Base-by-base conservation (phyloP, 805 yeast genomes). In the Danielia reshetovae region DNA sequence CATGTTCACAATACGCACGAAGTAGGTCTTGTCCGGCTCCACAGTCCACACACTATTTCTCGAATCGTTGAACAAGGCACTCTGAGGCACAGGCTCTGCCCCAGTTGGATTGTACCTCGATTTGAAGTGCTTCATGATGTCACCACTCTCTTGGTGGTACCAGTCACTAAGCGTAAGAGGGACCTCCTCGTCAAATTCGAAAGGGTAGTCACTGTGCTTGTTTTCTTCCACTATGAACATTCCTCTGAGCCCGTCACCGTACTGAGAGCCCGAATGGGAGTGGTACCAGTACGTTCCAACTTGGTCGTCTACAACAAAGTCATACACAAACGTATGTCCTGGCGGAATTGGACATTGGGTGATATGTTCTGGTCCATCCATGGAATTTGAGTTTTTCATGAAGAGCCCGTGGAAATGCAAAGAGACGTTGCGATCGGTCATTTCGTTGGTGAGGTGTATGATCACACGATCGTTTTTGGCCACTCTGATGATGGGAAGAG, bases 41-140 rank as follows among this genome's bases (percentile, higher is more conserved):
- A 84, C 80, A 18, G 55, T 33, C 54, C 83, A 64, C 1, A 81
- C 68, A 4, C 61, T 72, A 43, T 78, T 77, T 34, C 71, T 67
- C 5, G 85, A 66, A 44, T 84, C 85, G 54, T 83, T 82, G 52
- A 82, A 73, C 26, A 84, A 60, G 13, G 75, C 40, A 49, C 75
- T 77, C 42, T 79, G 79, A 2, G 90, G 90, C 32, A 83, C 70
- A 11, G 94, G 94, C 53, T 84, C 94, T 12, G 85, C 87, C 26
- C 94, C 94, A 2, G 89, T 83, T 14, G 94, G 94, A 47, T 84
- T 84, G 51, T 74, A 84, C 45, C 84, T 65, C 27, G 72, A 70
- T 49, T 79, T 55, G 54, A 81, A 83, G 25, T 63, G 62, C 13
- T 58, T 45, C 31, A 67, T 55, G 18, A 81, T 62, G 3, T 59